Conservation (phyloP, 345 rosid species). For the Zanthoxylum bungeanum region DNA sequence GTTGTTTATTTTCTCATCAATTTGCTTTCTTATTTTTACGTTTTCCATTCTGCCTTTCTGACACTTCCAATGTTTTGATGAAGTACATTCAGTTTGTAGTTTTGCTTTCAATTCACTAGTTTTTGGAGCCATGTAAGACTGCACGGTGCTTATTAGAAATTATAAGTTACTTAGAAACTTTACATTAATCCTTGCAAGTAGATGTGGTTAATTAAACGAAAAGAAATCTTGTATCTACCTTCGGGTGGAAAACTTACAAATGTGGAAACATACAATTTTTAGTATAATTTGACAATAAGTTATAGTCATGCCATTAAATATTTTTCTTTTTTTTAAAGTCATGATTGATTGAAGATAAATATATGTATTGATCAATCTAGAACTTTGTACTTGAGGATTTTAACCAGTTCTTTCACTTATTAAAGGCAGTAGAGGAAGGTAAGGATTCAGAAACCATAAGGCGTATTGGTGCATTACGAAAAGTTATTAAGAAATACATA, state of each 20-base stretch:
- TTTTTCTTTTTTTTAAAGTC: neutral
- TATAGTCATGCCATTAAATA: neutral
- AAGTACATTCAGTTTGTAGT: slow-evolving; percentile 19
- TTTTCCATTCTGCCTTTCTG: neutral
- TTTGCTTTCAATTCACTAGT: neutral
- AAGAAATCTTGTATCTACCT: neutral
- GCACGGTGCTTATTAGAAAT: slow-evolving; percentile 23
- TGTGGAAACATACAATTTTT: neutral
- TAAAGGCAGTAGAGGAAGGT: slow-evolving; percentile 81
- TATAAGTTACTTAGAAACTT: neutral
- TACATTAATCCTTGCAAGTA: neutral
- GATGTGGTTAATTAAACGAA: neutral
- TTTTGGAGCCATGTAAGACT: neutral
- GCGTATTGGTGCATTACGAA: slow-evolving; percentile 73
- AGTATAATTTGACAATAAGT: neutral
- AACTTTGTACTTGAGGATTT: neutral
- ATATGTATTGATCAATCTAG: neutral
- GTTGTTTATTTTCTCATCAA: neutral
- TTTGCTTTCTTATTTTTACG: neutral
- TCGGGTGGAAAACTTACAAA: neutral
- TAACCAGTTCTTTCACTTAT: slow-evolving; percentile 12
- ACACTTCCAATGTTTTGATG: slow-evolving; percentile 2
- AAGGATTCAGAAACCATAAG: slow-evolving; percentile 71
- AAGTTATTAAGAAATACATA: slow-evolving; percentile 87
- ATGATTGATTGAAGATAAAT: neutral